Evolutionary conservation across 1,284 basidiomycete genomes (phyloP).

Genomic region (Apiotrichum domesticum): DNA sequence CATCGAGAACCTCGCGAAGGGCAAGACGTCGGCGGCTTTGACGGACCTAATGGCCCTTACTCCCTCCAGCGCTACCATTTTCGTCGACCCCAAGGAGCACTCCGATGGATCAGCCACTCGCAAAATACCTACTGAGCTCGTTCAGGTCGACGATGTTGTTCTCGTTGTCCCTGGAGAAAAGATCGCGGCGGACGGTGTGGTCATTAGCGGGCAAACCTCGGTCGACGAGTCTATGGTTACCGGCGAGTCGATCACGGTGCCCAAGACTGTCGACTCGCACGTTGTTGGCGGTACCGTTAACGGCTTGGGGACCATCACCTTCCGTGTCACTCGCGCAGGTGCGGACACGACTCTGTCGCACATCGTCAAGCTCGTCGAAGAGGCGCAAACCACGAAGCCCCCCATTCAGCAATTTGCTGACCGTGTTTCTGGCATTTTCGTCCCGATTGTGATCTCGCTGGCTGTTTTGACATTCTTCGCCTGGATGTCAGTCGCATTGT

Average conservation of each 20-base stretch:
- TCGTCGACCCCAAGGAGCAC: constrained; percentile 52
- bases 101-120: constrained; percentile 72
- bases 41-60: constrained; percentile 93
- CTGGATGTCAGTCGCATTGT: constrained; percentile 77
- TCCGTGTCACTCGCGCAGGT: constrained; percentile 89
- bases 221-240: constrained; percentile 97
- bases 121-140: constrained; percentile 85
- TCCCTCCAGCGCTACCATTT: constrained; percentile 92
- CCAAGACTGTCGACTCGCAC: constrained; percentile 71
- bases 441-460: constrained; percentile 82
- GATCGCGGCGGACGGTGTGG: constrained; percentile 89
- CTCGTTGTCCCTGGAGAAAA: constrained; percentile 96
- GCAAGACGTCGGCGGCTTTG: constrained; percentile 90
- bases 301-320: constrained; percentile 89
- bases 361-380: constrained; percentile 94
- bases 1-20: constrained; percentile 94
- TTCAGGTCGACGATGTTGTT: constrained; percentile 88
- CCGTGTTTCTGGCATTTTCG: constrained; percentile 88
- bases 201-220: constrained; percentile 74
- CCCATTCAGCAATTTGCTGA: constrained; percentile 98
- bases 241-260: constrained; percentile 85
- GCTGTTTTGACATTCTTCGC: constrained; percentile 71
- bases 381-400: constrained; percentile 95
- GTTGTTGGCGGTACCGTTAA: constrained; percentile 98
- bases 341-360: constrained; percentile 93